phyloP scores from a whole-genome alignment of 345 rosid species.

The Kandelia obovata region DNA sequence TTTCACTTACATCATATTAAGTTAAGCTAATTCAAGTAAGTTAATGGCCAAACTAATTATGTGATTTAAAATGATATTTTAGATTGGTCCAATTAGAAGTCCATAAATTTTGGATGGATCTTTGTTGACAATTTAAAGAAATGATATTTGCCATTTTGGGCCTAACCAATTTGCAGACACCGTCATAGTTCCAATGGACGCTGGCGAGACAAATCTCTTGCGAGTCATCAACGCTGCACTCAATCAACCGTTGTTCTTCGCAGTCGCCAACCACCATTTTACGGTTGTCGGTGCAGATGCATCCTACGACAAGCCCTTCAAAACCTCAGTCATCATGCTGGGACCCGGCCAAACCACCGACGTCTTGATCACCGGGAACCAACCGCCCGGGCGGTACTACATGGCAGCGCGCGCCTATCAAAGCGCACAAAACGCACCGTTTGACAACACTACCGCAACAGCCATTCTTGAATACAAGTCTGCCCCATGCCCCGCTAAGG shows the following conservation, averaged over 20 bases:
- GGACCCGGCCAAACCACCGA: slow-evolving; percentile 98
- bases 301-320: slow-evolving; percentile 68
- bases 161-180: slow-evolving; percentile 48
- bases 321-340: slow-evolving; percentile 66
- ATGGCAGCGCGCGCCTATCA: slow-evolving; percentile 77
- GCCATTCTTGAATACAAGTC: slow-evolving; percentile 85
- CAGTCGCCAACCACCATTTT: slow-evolving; percentile 73
- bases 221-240: slow-evolving; percentile 79
- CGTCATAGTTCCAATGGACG: slow-evolving; percentile 52
- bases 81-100: too few species aligned
- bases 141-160: neutral
- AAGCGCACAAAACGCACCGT: slow-evolving; percentile 69
- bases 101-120: too few species aligned
- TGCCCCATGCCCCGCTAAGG: slow-evolving; percentile 61
- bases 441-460: slow-evolving; percentile 82
- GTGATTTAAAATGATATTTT: too few species aligned
- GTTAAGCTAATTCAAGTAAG: too few species aligned
- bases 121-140: too few species aligned
- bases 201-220: slow-evolving; percentile 75
- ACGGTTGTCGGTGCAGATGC: slow-evolving; percentile 95
- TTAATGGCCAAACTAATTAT: too few species aligned
- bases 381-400: slow-evolving; percentile 64
- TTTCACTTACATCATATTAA: too few species aligned
- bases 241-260: slow-evolving; percentile 81
- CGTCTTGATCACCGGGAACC: slow-evolving; percentile 70